Base-by-base conservation (phyloP, 345 rosid genomes). In the Salix purpurea region DNA sequence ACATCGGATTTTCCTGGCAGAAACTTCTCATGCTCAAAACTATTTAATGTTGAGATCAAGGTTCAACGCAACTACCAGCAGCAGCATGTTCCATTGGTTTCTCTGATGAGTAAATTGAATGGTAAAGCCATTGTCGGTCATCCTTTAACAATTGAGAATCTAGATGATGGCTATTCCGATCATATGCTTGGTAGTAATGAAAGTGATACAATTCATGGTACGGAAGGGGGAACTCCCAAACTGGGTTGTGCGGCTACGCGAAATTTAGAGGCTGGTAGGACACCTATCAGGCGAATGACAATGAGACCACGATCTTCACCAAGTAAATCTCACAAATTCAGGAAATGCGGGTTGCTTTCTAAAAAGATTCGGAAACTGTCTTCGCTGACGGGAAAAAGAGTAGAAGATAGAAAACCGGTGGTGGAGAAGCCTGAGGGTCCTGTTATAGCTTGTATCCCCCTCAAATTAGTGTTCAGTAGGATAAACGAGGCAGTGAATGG, bases 391-490 rank as follows among this genome's bases (percentile, higher is more conserved):
- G 86, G 94, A 28, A 90, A 86, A 52, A 89, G 76, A 72, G 86
- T 75, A 72, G 87, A 73, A 74, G 69, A 73, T 74, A 82, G 81
- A 81, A 87, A 84, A 77, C 85, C 40, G 2, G 72, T 73, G 37
- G 83, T 79, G 64, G 90, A 85, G 83, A 91, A 92, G 80, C 87
- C 85, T 0, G 88, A 78, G 71, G 91, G 87, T 77, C 86, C 93
- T 12, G 97, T 88, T 23, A 77, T 96, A 56, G 86, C 97, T 39
- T 96, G 97, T 81, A 82, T 96, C 75, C 99, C 99, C 15, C 79
- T 96, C 72, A 92, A 89, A 84, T 54, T 96, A 84, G 97, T 92
- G n/a, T 94, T 94, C 85, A 94, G 97, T 83, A 84, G 99, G 87
- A 89, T 96, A 81, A 87, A 81, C 6, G 90, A 96, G 85, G 96